Base-by-base conservation (phyloP, 345 rosid genomes). In the Dimocarpus longan region DNA sequence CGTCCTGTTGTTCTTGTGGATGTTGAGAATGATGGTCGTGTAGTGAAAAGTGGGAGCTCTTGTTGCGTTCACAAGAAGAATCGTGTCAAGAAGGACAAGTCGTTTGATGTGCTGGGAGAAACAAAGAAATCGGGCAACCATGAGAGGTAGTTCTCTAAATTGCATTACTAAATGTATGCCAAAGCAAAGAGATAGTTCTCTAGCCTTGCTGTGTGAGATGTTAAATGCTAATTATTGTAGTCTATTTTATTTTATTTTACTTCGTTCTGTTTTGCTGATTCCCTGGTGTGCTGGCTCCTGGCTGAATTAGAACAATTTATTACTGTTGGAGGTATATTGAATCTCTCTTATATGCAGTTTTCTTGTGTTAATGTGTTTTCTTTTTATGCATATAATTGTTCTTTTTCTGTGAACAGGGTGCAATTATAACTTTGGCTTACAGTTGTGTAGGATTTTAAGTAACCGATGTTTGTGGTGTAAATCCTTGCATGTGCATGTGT, bases 101-200 rank as follows among this genome's bases (percentile, higher is more conserved):
- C 80, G 66, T 75, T 75, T 68, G 82, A 79, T 56, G 39, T 52
- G n/a, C 77, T 78, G 71, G 73, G 42, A 42, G 70, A 78, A 79
- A 64, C 65, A 37, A 80, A 78, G 73, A 68, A 82, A n/a, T 79
- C 74, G 42, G 72, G 77, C 70, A 22, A 43, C 66, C 26, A 78
- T 69, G 80, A 83, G 54, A 46, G 52, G 52, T 46, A 46, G 52
- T 46, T 46, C 12, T 46, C 52, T 46, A 79, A 68, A 77, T 11
- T 42, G 62, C 71, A 78, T 32, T 44, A 67, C 80, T 72, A 80
- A 87, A 66, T 54, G 75, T 10, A 52, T 67, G 26, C 65, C 71
- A 76, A 74, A 6, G 56, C 77, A 69, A 83, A 84, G 79, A 83
- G 87, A 95, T 89, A 86, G 65, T 68, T 81, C 60, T 79, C 16